Evolutionary conservation across 129 eudicot genomes (phyloP), one percentile per base, ranked within the genome.

Genomic region (Arctium minus): DNA sequence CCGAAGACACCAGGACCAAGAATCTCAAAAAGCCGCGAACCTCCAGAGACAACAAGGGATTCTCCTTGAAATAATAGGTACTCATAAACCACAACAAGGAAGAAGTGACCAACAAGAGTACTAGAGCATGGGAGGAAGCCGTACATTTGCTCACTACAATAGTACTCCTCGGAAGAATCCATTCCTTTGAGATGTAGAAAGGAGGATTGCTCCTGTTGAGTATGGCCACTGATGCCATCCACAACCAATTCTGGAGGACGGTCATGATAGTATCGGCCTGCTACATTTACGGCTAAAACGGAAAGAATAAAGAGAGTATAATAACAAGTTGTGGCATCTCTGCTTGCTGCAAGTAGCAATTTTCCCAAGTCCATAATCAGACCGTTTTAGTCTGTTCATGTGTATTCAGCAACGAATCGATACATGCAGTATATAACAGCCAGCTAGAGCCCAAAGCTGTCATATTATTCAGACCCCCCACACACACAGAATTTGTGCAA

Each of bases 1-100:
- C 94, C 95, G 11, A 91, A 87, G 35, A 89, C 73, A 38, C 95
- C 92, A 31, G 96, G 91, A 8, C 96, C 96, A 80, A 91, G 86
- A 75, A 91, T 91, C 80, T 86, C 86, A 80, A 91, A 86, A 38
- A 91, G 70, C 75, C 83, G 83, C 65, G 86, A 86, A 31, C 92
- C 89, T 22, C 96, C 96, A 11, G 79, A 48, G 8, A 87, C 89
- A 8, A 91, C 87, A 50, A 85, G 85, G 0, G 88, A 81, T 27
- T 88, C 92, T 9, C 89, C 96, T 10, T 82, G 80, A 39, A 85
- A 87, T 81, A 91, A 44, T 4, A 91, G 81, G 70, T 75, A 91
- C 77, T 89, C 88, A 53, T 89, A 92, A 40, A 92, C 91, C 70
- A 87, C 10, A 46, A 92, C 84, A 42, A 89, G 84, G 73, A 89